Conservation (phyloP, 306 rosid species). For the Vigna reflexopilosa region DNA sequence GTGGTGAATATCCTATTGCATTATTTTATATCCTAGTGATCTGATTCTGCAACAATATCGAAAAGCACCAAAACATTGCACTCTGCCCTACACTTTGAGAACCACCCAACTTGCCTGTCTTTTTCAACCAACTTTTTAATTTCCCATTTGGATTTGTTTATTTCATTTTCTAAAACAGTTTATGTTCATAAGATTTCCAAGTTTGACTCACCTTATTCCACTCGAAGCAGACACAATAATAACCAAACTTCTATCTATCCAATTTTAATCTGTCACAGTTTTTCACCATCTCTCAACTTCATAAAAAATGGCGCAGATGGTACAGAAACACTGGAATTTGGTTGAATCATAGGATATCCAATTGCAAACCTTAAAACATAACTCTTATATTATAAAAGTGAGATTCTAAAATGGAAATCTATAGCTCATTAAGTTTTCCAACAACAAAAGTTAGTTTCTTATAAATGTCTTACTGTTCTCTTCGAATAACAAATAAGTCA, state of each 20-base stretch:
- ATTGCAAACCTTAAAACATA: too few species aligned
- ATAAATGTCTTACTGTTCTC: too few species aligned
- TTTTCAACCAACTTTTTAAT: background rate
- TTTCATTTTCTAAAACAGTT: background rate
- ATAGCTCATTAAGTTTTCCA: too few species aligned
- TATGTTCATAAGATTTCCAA: background rate
- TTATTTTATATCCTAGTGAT: slow-evolving; percentile 26
- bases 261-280: background rate
- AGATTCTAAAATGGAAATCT: too few species aligned
- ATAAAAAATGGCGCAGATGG: too few species aligned
- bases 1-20: background rate
- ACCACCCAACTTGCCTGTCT: background rate
- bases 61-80: background rate
- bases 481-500: background rate
- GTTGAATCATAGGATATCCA: too few species aligned
- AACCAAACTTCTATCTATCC: background rate
- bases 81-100: background rate
- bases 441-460: too few species aligned
- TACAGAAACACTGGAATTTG: too few species aligned
- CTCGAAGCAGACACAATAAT: background rate
- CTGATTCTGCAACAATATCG: background rate
- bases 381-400: too few species aligned
- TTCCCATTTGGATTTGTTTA: slow-evolving; percentile 11
- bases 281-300: too few species aligned
- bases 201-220: background rate